Base-by-base conservation (phyloP, 164 flowering plant species). In the Sextonia rubra region DNA sequence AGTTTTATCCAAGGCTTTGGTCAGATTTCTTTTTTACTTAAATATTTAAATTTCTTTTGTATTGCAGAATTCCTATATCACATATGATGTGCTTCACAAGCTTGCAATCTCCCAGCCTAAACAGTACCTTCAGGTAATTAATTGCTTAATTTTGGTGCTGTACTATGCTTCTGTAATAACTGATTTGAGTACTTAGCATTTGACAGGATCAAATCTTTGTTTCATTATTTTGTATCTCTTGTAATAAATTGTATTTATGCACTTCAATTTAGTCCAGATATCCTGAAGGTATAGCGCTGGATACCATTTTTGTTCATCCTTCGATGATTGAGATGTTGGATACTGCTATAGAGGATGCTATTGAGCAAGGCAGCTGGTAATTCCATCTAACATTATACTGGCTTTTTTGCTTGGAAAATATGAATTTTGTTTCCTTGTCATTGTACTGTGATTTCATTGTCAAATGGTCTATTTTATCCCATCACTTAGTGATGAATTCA, bases 241-340 rank as follows among this genome's bases (percentile, higher is more conserved):
- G 58, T 68, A 63, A 66, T 26, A 73, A 68, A 64, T 52, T 69
- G 58, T 49, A 15, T 72, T 69, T 75, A 56, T 82, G 69, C 60
- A 68, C 69, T 73, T 77, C 80, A 77, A 75, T 85, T 73, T 86
- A 91, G 98, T 89, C 99, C 87, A 95, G 99, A 75, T 95, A 93
- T 86, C 90, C 97, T 77, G 97, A 91, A 74, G 99, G 99, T 60
- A 85, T 87, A 71, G 86, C 91, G 68, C 81, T 95, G 69, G 91
- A 71, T 64, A 83, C 92, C 70, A 75, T 84, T 69, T 95, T 93
- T 76, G 86, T 87, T 73, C 99, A 93, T 71, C 88, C 88, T 9
- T 95, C 99, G 23, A 80, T 86, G 82, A 80, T 88, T 82, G 97
- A 91, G 80, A 93, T 91, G 94, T 78, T 93, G 88, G 91, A 95